phyloP scores from a whole-genome alignment of 2,329 filamentous ascomycete species.

The Trichoderma oligosporum region DNA sequence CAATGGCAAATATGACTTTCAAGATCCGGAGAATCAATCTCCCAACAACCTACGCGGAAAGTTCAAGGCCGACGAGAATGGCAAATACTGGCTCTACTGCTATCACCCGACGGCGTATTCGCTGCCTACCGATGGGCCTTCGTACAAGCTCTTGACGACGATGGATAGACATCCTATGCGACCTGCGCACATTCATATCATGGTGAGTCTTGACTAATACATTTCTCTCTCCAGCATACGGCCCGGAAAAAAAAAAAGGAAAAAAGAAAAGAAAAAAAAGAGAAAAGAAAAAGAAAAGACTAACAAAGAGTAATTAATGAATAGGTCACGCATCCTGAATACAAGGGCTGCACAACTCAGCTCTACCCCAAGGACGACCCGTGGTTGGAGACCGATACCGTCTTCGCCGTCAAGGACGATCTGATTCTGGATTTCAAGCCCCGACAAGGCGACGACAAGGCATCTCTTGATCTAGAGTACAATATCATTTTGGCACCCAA shows the following conservation, averaged over 20 bases:
- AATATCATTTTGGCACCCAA: slow-evolving; percentile 44
- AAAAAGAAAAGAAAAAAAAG: not conserved
- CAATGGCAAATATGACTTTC: slow-evolving; percentile 74
- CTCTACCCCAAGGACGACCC: slow-evolving; percentile 68
- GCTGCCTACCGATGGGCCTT: slow-evolving; percentile 59
- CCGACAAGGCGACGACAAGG: slow-evolving; percentile 37
- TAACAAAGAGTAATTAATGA: not conserved
- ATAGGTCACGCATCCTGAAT: slow-evolving; percentile 56
- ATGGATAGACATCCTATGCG: slow-evolving; percentile 49
- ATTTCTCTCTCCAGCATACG: no score
- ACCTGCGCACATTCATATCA: slow-evolving; percentile 50
- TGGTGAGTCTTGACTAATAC: slow-evolving; percentile 33
- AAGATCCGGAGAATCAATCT: slow-evolving; percentile 66
- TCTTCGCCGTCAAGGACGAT: slow-evolving; percentile 53
- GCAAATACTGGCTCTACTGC: slow-evolving; percentile 71
- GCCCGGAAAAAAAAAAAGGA: not conserved
- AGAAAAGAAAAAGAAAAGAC: not conserved
- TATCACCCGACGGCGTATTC: slow-evolving; percentile 70
- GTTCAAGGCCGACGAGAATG: slow-evolving; percentile 66
- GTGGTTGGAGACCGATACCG: slow-evolving; percentile 51
- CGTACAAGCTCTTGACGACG: slow-evolving; percentile 39
- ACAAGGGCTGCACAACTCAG: slow-evolving; percentile 70
- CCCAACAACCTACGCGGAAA: slow-evolving; percentile 75
- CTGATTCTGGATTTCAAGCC: slow-evolving; percentile 50
- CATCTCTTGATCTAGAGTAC: slow-evolving; percentile 39